These are phyloP conservation scores for Pyrenochaeta sp. DNA, from an alignment of 2,329 filamentous ascomycete species.

Conservation along the genomic window DNA sequence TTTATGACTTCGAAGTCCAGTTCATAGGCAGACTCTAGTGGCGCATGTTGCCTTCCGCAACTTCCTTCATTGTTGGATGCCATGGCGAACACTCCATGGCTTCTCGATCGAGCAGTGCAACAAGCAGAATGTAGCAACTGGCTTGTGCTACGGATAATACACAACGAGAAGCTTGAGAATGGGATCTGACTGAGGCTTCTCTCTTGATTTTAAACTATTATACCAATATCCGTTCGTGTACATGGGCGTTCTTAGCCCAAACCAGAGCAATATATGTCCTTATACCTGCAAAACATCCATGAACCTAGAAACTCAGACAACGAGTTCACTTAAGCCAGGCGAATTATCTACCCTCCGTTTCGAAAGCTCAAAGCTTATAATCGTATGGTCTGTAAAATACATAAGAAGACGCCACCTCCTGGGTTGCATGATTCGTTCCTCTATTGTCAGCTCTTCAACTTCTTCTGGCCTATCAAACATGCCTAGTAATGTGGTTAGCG, in stretches of 20 bases:
- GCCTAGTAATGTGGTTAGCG: too few relatives aligned
- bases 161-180: too few relatives aligned
- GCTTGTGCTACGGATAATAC: too few relatives aligned
- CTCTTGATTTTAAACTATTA: too few relatives aligned
- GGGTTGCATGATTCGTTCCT: not conserved
- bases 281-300: not conserved
- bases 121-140: too few relatives aligned
- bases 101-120: too few relatives aligned
- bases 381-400: slow-evolving; percentile 74
- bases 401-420: slow-evolving; percentile 73
- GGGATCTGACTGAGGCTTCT: too few relatives aligned
- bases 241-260: not conserved
- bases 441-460: slow-evolving; percentile 29
- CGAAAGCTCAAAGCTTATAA: slow-evolving; percentile 74
- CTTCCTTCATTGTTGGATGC: too few relatives aligned
- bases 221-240: not conserved
- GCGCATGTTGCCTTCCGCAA: too few relatives aligned
- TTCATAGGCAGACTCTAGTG: too few relatives aligned
- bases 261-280: not conserved
- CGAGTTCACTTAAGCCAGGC: slow-evolving; percentile 28
- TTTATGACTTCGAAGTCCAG: too few relatives aligned
- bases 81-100: too few relatives aligned
- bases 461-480: slow-evolving; percentile 37
- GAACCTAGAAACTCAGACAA: slow-evolving; percentile 22
- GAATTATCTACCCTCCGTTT: slow-evolving; percentile 23